A percentile compares a stretch with the other conserved stretches of the same genome.
Conservation (phyloP, 768 basidiomycete species). For the Mycena galericulata region DNA sequence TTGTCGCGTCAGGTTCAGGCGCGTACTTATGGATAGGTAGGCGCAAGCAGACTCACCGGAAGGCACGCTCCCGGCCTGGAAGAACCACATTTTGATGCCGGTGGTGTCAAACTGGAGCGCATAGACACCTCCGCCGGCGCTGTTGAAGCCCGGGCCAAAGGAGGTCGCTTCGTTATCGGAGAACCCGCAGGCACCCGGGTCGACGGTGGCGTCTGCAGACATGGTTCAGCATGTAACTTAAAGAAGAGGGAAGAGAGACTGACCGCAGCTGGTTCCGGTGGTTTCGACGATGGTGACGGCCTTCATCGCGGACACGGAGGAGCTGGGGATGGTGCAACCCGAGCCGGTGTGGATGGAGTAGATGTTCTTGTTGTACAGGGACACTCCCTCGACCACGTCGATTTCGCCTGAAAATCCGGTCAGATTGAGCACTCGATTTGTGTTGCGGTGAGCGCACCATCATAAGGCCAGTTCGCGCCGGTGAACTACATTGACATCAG, state of each 20-base stretch:
- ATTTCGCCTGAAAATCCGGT: no score
- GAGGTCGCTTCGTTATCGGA: conserved; percentile 44
- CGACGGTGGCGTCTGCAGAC: conserved; percentile 33
- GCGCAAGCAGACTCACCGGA: not conserved
- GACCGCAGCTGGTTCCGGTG: conserved; percentile 25
- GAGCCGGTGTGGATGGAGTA: conserved; percentile 37
- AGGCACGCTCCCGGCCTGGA: conserved; percentile 50
- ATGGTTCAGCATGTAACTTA: not conserved
- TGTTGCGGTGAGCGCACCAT: conserved; percentile 31
- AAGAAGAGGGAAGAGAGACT: not conserved
- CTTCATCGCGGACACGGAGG: conserved; percentile 23
- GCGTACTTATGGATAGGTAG: not conserved
- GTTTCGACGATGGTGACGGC: conserved; percentile 18
- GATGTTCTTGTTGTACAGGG: conserved; percentile 35
- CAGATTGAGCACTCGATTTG: no score
- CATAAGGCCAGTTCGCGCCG: conserved; percentile 33
- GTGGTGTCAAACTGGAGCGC: conserved; percentile 51
- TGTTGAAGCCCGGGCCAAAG: conserved; percentile 58
- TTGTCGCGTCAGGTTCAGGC: not conserved
- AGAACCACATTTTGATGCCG: conserved; percentile 63
- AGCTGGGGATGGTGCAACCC: conserved; percentile 30
- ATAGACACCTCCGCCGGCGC: conserved; percentile 58
- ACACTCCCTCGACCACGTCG: conserved; percentile 22
- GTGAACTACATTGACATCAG: conserved; percentile 18
- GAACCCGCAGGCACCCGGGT: conserved; percentile 57